phyloP scores from a whole-genome alignment of 805 yeast genomes.

The Candida wancherniae region DNA sequence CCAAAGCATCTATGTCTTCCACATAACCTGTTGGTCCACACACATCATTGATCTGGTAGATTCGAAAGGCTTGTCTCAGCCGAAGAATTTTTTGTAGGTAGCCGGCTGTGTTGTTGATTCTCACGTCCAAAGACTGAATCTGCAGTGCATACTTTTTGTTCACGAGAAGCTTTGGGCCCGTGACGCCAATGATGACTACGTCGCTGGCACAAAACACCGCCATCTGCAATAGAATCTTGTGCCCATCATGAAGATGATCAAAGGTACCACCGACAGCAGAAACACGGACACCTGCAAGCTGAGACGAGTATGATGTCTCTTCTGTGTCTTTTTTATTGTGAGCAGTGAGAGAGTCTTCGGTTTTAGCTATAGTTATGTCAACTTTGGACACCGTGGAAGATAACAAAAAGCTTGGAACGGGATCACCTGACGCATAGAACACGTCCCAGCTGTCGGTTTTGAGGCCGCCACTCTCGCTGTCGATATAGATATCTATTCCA shows the following conservation, averaged over 20 bases:
- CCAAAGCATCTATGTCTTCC: slow-evolving; percentile 68
- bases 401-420: slow-evolving; percentile 1
- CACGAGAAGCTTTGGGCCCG: slow-evolving; percentile 65
- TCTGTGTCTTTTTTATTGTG: no score
- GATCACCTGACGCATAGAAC: slow-evolving; percentile 1
- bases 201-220: slow-evolving; percentile 56
- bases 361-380: no score
- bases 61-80: slow-evolving; percentile 44
- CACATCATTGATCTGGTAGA: slow-evolving; percentile 69
- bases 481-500: slow-evolving; percentile 28
- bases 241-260: slow-evolving; percentile 96
- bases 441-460: neutral
- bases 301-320: no score
- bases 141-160: slow-evolving; percentile 71
- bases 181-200: slow-evolving; percentile 72
- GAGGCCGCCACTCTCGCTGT: no score
- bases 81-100: slow-evolving; percentile 46
- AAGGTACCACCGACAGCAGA: slow-evolving; percentile 92
- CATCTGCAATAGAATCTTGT: slow-evolving; percentile 73
- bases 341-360: no score
- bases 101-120: slow-evolving; percentile 43
- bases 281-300: no score
- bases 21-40: slow-evolving; percentile 91
- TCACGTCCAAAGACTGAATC: slow-evolving; percentile 51
- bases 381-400: no score